Evolutionary conservation across 768 basidiomycete genomes (phyloP), one percentile per base, ranked within the genome.

Genomic region (Trametes sanguinea): DNA sequence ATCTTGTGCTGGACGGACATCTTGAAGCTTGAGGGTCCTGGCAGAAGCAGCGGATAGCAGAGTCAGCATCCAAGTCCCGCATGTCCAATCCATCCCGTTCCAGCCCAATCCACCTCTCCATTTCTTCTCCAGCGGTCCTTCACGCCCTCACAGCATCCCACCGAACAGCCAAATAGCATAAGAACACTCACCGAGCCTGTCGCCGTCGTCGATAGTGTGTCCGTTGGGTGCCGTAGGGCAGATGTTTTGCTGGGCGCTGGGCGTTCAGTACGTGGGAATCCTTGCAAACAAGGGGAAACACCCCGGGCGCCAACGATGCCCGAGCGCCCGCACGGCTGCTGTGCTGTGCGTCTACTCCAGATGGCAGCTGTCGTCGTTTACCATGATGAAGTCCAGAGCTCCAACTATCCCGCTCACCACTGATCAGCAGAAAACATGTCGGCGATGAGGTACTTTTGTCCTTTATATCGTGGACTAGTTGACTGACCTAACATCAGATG

Each of bases 1-100:
- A 99, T 95, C 85, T 99, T 98, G 83, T 82, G 81, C 69, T 86
- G 81, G 74, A 85, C 70, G 71, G 90, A 92, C 90, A 92, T 92
- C 74, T 82, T 83, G 77, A 75, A 62, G 54, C 65, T 69, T 71
- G 66, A 69, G 68, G 63, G 67, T 60, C 65, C 68, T 67, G 37
- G 39, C 45, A 53, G 32, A 52, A 29, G 55, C 14, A 53, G 37
- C 44, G 51, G 48, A 37, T n/a, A 40, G 32, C n/a, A 46, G 45
- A 30, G 74, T 79, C 71, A 76, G 79, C 81, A 86, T 80, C 85
- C 81, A 72, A 48, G 62, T 66, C 57, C 59, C 44, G 67, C 56
- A 60, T 58, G 51, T 63, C 65, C 74, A 82, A 89, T 89, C 88
- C 87, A 88, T 65, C 84, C 75, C 74, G 74, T 78, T 73, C 75